Base-by-base conservation (phyloP, 345 rosid species). In the Acer campestre region DNA sequence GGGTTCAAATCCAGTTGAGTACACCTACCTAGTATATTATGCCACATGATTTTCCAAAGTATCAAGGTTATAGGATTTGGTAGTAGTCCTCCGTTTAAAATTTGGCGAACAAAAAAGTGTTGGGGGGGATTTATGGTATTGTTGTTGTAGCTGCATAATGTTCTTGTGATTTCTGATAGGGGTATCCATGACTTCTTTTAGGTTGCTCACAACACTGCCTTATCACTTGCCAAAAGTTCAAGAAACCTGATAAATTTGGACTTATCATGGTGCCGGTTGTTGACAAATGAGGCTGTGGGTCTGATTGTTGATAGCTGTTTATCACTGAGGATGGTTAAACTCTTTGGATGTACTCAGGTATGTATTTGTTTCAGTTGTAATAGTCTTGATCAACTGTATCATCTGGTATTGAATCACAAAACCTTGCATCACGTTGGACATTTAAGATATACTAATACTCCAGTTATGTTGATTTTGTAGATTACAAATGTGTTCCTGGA, bases 301-400 rank as follows among this genome's bases (percentile, higher is more conserved):
- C 85, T 85, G 83, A 90, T 94, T 80, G 98, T 89, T 20, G 99
- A 96, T 88, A 88, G 85, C 83, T 94, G 99, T 83, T 83, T 66
- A 58, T 90, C 86, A 27, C 68, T 96, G 86, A 86, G 77, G 84
- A 82, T 88, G 78, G 85, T 96, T 75, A 93, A 89, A 80, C 70
- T 96, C 68, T 96, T 92, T 73, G 99, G 99, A 78, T 93, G 98
- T 86, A 80, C 86, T 75, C 99, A 95, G 94, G 99, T 95, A 80
- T 31, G 40, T 27, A 73, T 18, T 31, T 6, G 67, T 29, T 12
- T 46, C 27, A 29, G 46, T 64, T 29, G 35, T 25, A 29, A 20
- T 4, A 20, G 18, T 18, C 10, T 20, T 64, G 61, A 70, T 16
- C 16, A 51, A 27, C 8, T 18, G 31, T 20, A 7, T 35, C 38